A percentile compares a stretch with the other conserved stretches of the same genome.
Evolutionary conservation across 495 filamentous ascomycete genomes (phyloP).

Genomic region (Podospora fimiseda): DNA sequence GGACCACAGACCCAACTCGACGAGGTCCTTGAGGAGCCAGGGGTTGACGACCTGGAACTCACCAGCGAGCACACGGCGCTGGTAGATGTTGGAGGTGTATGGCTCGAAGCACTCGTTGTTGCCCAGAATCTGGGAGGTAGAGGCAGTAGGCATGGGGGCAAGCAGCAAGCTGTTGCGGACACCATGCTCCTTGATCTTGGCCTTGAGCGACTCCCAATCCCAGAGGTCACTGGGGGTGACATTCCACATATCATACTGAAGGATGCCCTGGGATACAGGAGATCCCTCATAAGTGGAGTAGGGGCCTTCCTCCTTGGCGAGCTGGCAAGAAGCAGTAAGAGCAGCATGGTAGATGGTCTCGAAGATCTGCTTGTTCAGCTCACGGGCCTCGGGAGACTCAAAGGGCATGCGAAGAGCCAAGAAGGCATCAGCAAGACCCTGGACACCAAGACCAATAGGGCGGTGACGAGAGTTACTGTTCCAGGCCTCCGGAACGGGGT

Average conservation of each 20-base stretch:
- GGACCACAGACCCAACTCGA: constrained; percentile 96
- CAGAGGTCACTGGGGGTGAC: constrained; percentile 87
- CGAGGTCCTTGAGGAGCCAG: constrained; percentile 95
- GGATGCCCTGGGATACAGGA: constrained; percentile 87
- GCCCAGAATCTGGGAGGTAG: constrained; percentile 91
- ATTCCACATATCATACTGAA: constrained; percentile 99
- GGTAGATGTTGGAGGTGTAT: constrained; percentile 99
- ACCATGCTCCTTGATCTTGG: constrained; percentile 81
- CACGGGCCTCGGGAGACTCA: constrained; percentile 85
- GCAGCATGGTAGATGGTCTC: constrained; percentile 99
- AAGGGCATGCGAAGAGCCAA: constrained; percentile 94
- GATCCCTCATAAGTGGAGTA: constrained; percentile 91
- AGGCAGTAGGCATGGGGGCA: constrained; percentile 96
- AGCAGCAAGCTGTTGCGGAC: constrained; percentile 91
- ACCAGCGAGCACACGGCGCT: constrained; percentile 91
- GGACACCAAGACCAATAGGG: constrained; percentile 92
- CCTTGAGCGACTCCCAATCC: constrained; percentile 91
- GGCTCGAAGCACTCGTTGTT: constrained; percentile 99
- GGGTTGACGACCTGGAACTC: constrained; percentile 99
- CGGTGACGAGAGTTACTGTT: constrained; percentile 93
- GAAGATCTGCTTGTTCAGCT: constrained; percentile 97
- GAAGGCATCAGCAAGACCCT: constrained; percentile 98
- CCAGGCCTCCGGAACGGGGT: constrained; percentile 87
- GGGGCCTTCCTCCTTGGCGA: constrained; percentile 73
- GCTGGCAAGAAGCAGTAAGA: constrained; percentile 76